Percentiles rank a stretch among this genome's conserved stretches.
Evolutionary conservation across 495 filamentous ascomycete genomes (phyloP).

Genomic region (Penicillium egyptiacum): DNA sequence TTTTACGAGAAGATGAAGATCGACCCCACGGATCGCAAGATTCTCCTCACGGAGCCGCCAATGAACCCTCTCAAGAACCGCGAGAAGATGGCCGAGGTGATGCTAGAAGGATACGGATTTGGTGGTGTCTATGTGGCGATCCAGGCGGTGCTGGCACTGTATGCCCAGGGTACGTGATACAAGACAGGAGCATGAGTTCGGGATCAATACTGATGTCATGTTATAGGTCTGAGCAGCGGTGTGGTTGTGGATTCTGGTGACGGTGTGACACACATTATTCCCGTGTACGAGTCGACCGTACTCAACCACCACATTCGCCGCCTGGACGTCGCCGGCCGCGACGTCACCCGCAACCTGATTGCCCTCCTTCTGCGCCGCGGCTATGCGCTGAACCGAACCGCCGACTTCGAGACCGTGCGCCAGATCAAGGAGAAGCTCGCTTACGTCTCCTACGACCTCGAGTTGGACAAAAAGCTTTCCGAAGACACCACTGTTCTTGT

Average conservation of each 20-base stretch:
- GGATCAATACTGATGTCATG: conserved; percentile 13
- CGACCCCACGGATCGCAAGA: conserved; percentile 89
- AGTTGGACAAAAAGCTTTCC: conserved; percentile 90
- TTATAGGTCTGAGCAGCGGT: conserved; percentile 80
- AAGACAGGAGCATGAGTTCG: neutral
- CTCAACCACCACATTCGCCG: conserved; percentile 94
- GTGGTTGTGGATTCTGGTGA: conserved; percentile 98
- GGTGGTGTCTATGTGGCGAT: conserved; percentile 98
- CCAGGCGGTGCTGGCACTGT: conserved; percentile 94
- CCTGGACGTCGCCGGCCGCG: conserved; percentile 92
- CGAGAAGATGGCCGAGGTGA: conserved; percentile 96
- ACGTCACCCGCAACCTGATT: conserved; percentile 97
- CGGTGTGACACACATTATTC: conserved; percentile 97
- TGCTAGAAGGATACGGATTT: conserved; percentile 96
- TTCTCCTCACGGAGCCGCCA: conserved; percentile 95
- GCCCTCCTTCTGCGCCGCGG: conserved; percentile 90
- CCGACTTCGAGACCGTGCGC: conserved; percentile 98
- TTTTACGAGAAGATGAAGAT: conserved; percentile 96
- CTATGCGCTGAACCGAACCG: conserved; percentile 96
- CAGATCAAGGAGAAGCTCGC: conserved; percentile 99
- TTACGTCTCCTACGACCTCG: conserved; percentile 98
- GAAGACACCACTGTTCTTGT: conserved; percentile 98
- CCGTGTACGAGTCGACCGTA: conserved; percentile 95
- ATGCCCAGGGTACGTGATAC: conserved; percentile 75
- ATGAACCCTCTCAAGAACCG: conserved; percentile 97